phyloP scores from a whole-genome alignment of 306 rosid genomes.

The Glycine latifolia region DNA sequence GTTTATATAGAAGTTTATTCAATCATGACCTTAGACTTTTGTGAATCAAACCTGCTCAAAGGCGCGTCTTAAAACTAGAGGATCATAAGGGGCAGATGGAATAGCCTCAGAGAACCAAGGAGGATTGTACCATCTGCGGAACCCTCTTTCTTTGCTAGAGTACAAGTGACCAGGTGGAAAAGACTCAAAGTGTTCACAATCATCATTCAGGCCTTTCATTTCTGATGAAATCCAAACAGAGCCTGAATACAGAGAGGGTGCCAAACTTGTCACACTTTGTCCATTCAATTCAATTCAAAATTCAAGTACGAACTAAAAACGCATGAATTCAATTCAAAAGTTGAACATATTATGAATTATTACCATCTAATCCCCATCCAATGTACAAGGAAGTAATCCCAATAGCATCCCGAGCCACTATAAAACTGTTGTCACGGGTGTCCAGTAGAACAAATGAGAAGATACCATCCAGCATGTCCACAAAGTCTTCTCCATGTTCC shows the following conservation, averaged over 20 bases:
- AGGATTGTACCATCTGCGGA: conserved; percentile 91
- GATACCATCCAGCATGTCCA: conserved; percentile 92
- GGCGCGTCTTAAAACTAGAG: conserved; percentile 74
- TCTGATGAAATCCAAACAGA: conserved; percentile 95
- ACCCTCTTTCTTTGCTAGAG: conserved; percentile 83
- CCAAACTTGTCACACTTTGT: not conserved
- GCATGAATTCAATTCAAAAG: conserved; percentile 35
- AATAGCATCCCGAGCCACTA: conserved; percentile 96
- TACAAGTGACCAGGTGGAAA: conserved; percentile 96
- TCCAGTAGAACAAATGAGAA: conserved; percentile 91
- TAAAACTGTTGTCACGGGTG: conserved; percentile 91
- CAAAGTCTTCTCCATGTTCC: conserved; percentile 83
- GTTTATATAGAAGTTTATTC: too few relatives aligned
- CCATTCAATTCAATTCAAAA: not conserved
- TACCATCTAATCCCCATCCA: conserved; percentile 98
- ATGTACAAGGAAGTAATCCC: conserved; percentile 93
- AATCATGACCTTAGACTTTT: not conserved
- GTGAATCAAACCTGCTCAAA: conserved; percentile 72
- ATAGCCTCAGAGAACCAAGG: conserved; percentile 87
- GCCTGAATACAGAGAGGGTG: conserved; percentile 53
- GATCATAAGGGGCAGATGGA: conserved; percentile 91
- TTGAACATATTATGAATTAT: conserved; percentile 32
- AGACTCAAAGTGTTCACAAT: conserved; percentile 84
- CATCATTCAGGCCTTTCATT: conserved; percentile 87
- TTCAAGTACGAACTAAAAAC: not conserved